Base-by-base conservation (phyloP, 306 rosid genomes). In the Clitoria ternatea region DNA sequence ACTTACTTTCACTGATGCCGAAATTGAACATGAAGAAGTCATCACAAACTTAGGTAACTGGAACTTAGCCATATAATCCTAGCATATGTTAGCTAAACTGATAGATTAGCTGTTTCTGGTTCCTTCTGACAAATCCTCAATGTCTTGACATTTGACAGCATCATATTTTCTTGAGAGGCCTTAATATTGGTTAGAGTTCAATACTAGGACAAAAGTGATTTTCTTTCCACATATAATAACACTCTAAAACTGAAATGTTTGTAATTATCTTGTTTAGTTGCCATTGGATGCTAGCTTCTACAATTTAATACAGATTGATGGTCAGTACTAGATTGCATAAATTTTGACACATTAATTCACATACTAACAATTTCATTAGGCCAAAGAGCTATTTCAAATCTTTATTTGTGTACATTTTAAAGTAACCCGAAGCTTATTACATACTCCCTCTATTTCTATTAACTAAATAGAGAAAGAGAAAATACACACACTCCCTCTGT, bases 1-100 rank as follows among this genome's bases (percentile, higher is more conserved):
- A 43, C 88, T 93, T 29, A 86, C 97, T 7, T 77, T 80, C 82
- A 88, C 97, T 0, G 90, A 93, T 59, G 97, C 94, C 57, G 98
- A 93, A 86, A 72, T 93, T 64, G 96, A 88, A 77, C 82, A 79
- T 49, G 87, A 77, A 47, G 85, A 87, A 55, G 54, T 61, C 20
- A 6, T 75, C 3, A 18, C 75, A 4, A 84, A 79, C 72, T 43
- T 79, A 59, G 69, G 73, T 70, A 72, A 33, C 57, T 54, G 86
- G 80, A 50, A 75, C 69, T 44, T 43, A 74, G 65, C 80, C 11
- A 66, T 86, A 45, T 77, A 71, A 72, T 47, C 36, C 24, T 75
- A 0, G 67, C 79, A 19, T 3, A 37, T 6, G 27, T 13, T 6
- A n/a, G 20, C 26, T 64, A 54, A 15, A n/a, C 47, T 30, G 13